A percentile compares a stretch with the other conserved stretches of the same genome.
Evolutionary conservation across 768 basidiomycete species (phyloP).

Genomic region (Pisolithus marmoratus): DNA sequence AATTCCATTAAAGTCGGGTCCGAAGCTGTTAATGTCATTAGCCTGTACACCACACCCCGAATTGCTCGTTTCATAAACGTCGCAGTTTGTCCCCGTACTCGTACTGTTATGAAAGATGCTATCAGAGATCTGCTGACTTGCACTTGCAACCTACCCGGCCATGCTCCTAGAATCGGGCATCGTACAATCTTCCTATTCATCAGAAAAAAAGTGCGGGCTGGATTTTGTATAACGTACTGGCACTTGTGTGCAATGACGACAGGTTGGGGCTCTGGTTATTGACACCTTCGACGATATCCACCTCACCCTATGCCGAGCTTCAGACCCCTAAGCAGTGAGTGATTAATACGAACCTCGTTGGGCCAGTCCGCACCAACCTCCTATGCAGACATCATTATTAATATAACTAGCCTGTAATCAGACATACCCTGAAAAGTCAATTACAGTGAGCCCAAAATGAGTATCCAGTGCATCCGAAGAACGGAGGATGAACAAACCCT

Average conservation of each 20-base stretch:
- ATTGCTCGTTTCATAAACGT: slow-evolving; percentile 23
- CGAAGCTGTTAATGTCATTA: slow-evolving; percentile 24
- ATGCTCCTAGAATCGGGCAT: slow-evolving; percentile 24
- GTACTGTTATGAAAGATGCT: slow-evolving; percentile 9
- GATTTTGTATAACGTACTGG: slow-evolving; percentile 8
- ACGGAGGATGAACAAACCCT: slow-evolving; percentile 20
- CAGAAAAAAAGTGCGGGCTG: background rate
- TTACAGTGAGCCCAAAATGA: background rate
- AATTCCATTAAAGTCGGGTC: slow-evolving; percentile 28
- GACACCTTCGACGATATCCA: slow-evolving; percentile 31
- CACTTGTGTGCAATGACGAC: slow-evolving; percentile 26
- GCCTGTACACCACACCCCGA: slow-evolving; percentile 27
- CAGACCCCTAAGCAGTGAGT: background rate
- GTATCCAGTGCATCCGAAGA: background rate
- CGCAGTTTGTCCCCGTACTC: slow-evolving; percentile 19
- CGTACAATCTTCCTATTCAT: slow-evolving; percentile 17
- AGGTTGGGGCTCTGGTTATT: slow-evolving; percentile 24
- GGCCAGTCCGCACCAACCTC: slow-evolving; percentile 25
- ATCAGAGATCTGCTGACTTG: background rate
- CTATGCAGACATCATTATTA: slow-evolving; percentile 8
- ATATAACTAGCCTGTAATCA: background rate
- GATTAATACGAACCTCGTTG: slow-evolving; percentile 7
- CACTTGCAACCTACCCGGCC: slow-evolving; percentile 25
- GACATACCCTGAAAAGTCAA: slow-evolving; percentile 18
- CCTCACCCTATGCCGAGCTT: slow-evolving; percentile 17